These are phyloP conservation scores for Quercus rubra DNA, from an alignment of 306 rosid genomes.

Conservation along the genomic window DNA sequence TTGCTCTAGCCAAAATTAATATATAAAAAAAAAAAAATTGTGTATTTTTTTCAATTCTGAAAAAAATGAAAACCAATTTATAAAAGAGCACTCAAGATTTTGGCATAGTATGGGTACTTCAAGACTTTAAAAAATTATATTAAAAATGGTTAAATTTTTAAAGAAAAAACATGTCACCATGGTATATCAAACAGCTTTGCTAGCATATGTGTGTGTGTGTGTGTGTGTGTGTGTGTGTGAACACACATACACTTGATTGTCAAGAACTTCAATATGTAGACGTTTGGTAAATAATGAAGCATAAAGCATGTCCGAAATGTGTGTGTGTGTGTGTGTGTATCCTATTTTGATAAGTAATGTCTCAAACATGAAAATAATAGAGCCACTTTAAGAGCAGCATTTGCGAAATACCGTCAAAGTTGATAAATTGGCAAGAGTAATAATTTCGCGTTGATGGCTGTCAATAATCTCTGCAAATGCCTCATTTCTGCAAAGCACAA, in stretches of 20 bases:
- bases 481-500: slow-evolving; percentile 25
- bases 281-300: not conserved
- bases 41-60: not conserved
- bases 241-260: not conserved
- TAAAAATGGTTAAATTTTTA: not conserved
- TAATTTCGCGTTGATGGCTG: slow-evolving; percentile 57
- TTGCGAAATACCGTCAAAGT: slow-evolving; percentile 43
- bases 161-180: not conserved
- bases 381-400: not conserved
- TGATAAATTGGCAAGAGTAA: slow-evolving; percentile 73
- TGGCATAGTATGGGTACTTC: not conserved
- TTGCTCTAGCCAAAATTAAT: not conserved
- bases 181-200: not conserved
- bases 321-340: not conserved
- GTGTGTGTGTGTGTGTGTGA: not conserved
- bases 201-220: too few relatives aligned
- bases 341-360: too few relatives aligned
- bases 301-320: not conserved
- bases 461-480: slow-evolving; percentile 26
- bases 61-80: not conserved
- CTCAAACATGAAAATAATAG: not conserved
- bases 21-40: too few relatives aligned
- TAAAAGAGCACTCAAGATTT: not conserved
- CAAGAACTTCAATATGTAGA: not conserved
- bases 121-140: not conserved